Evolutionary conservation across 2,329 filamentous ascomycete genomes (phyloP).

Genomic region (Fusarium setosum): DNA sequence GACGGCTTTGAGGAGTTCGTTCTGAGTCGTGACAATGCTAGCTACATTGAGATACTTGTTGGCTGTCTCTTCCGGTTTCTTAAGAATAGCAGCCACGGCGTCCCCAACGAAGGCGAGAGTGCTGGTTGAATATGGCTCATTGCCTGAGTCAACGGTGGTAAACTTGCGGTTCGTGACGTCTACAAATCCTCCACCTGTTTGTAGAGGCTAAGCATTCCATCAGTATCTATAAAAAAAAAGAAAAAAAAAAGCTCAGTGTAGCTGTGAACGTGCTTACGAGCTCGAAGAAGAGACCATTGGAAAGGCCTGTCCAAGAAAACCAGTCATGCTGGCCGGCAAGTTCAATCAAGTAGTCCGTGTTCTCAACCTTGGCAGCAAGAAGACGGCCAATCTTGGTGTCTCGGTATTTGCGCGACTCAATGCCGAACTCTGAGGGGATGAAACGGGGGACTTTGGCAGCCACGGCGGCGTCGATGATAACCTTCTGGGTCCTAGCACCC

Average conservation of each 20-base stretch:
- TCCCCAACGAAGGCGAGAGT: background rate
- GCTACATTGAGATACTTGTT: background rate
- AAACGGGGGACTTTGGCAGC: background rate
- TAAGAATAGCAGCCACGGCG: background rate
- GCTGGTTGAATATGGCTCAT: background rate
- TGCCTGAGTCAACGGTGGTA: background rate
- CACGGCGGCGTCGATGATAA: background rate
- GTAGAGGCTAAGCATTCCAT: background rate
- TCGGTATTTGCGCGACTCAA: background rate
- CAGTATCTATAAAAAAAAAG: background rate
- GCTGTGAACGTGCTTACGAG: background rate
- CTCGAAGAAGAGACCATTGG: background rate
- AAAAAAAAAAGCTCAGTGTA: background rate
- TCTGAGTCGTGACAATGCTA: background rate
- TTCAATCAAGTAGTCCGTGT: background rate
- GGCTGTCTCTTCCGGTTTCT: background rate
- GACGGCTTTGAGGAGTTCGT: background rate
- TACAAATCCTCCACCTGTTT: background rate
- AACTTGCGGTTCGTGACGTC: background rate
- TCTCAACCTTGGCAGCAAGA: background rate
- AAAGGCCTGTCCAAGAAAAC: background rate
- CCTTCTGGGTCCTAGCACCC: background rate
- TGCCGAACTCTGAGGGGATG: conserved; percentile 1
- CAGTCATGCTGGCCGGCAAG: background rate
- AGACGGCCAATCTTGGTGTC: conserved; percentile 6